phyloP scores from a whole-genome alignment of 169 alveolate species.

The Cardiosporidium cionae region DNA sequence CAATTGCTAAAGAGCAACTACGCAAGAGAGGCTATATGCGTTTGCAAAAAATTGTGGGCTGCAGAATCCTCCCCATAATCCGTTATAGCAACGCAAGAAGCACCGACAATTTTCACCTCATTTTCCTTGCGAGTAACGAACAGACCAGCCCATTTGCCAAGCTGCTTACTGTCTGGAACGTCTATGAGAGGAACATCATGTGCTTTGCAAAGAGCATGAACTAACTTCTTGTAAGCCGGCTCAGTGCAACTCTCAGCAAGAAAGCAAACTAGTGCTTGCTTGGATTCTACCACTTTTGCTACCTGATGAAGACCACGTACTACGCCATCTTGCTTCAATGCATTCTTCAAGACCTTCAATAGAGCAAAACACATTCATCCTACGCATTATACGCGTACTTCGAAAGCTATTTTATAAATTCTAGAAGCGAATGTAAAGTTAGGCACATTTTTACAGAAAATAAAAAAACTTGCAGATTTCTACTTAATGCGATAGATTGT shows the following conservation, averaged over 20 bases:
- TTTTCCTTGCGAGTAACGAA: constrained; percentile 87
- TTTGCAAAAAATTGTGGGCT: constrained; percentile 76
- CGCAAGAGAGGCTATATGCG: constrained; percentile 51
- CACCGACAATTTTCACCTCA: constrained; percentile 89
- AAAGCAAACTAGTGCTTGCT: constrained; percentile 87
- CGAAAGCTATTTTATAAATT: too few species aligned
- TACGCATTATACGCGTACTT: too few species aligned
- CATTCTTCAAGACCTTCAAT: constrained; percentile 74
- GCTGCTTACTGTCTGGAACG: constrained; percentile 83
- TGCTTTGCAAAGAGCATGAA: constrained; percentile 65
- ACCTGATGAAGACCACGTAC: constrained; percentile 89
- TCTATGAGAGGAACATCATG: constrained; percentile 80
- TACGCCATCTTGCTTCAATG: constrained; percentile 82
- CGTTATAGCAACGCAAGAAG: constrained; percentile 88
- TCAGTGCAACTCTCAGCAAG: constrained; percentile 87
- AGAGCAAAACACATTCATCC: too few species aligned
- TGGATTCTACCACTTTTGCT: constrained; percentile 83
- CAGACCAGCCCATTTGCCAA: constrained; percentile 95
- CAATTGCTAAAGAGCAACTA: too few species aligned
- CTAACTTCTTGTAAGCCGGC: constrained; percentile 85
- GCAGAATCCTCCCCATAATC: constrained; percentile 91
- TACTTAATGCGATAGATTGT: too few species aligned
- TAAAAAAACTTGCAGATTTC: too few species aligned
- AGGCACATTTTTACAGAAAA: too few species aligned
- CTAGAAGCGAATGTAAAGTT: too few species aligned